phyloP scores from a whole-genome alignment of 1,284 basidiomycete species.

The Trichosporon asahii region DNA sequence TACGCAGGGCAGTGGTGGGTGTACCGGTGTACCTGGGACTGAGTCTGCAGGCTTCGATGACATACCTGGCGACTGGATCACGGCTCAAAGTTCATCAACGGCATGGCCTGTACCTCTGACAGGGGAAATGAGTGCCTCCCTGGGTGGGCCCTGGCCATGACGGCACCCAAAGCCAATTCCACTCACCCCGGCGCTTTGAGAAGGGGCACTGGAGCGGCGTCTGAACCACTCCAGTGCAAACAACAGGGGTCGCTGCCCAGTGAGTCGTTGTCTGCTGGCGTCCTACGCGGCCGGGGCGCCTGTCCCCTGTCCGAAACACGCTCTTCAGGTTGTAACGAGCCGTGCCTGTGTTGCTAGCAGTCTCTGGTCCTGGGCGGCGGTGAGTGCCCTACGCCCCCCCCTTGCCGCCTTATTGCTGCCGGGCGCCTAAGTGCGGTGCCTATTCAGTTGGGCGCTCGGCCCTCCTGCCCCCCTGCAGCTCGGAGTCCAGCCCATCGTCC shows the following conservation, averaged over 20 bases:
- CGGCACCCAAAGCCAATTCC: background rate
- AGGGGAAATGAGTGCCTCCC: background rate
- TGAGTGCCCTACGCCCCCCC: background rate
- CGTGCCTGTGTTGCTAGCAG: background rate
- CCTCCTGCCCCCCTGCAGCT: background rate
- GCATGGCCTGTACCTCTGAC: constrained; percentile 6
- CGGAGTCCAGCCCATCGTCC: background rate
- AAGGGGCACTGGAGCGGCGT: background rate
- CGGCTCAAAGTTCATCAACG: constrained; percentile 1
- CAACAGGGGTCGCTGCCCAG: background rate
- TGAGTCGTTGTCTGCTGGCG: background rate
- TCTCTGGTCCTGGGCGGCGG: no score
- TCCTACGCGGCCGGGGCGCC: background rate
- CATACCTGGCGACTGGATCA: constrained; percentile 1
- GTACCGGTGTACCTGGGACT: background rate
- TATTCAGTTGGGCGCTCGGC: background rate
- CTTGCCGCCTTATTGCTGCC: background rate
- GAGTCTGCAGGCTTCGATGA: background rate
- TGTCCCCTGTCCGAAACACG: background rate
- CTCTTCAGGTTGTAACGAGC: background rate
- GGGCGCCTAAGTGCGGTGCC: no score
- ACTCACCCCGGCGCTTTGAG: no score
- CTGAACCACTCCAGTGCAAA: background rate
- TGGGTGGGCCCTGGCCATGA: background rate
- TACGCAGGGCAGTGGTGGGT: background rate